Evolutionary conservation across 164 flowering plant species (phyloP).

Genomic region (Nelumbo lutea): DNA sequence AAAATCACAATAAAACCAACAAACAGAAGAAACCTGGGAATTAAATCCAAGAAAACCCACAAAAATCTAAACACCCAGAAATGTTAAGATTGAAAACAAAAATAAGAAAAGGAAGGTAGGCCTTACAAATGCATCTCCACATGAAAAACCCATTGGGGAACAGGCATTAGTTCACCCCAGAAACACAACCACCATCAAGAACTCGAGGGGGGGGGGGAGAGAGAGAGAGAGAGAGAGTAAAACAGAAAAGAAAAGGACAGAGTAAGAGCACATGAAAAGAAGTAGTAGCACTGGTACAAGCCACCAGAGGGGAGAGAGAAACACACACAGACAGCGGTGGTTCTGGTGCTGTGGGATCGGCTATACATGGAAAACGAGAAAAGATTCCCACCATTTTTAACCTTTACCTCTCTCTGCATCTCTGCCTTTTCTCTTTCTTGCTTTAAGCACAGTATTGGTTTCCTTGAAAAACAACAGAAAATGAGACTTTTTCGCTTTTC

Average conservation of each 20-base stretch:
- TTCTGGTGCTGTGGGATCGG: constrained; percentile 15
- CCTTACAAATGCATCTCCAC: constrained; percentile 32
- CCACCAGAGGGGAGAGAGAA: constrained; percentile 3
- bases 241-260: constrained; percentile 1
- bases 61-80: background rate
- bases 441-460: constrained; percentile 6
- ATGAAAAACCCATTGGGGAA: constrained; percentile 32
- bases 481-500: no score
- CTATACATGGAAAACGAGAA: constrained; percentile 24
- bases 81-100: background rate
- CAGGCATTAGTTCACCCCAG: constrained; percentile 12
- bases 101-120: background rate
- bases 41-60: background rate
- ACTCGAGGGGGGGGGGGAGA: background rate
- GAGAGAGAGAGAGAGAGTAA: background rate
- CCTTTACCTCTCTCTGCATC: constrained; percentile 5
- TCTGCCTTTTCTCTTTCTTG: constrained; percentile 12
- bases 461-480: constrained; percentile 1
- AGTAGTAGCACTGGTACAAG: constrained; percentile 20
- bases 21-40: background rate
- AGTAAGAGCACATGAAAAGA: constrained; percentile 9
- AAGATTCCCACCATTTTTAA: constrained; percentile 31
- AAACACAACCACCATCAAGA: background rate
- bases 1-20: background rate
- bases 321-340: no score